Evolutionary conservation across 2,329 filamentous ascomycete genomes (phyloP), one percentile per base, ranked within the genome.

Genomic region (Beauveria australis): DNA sequence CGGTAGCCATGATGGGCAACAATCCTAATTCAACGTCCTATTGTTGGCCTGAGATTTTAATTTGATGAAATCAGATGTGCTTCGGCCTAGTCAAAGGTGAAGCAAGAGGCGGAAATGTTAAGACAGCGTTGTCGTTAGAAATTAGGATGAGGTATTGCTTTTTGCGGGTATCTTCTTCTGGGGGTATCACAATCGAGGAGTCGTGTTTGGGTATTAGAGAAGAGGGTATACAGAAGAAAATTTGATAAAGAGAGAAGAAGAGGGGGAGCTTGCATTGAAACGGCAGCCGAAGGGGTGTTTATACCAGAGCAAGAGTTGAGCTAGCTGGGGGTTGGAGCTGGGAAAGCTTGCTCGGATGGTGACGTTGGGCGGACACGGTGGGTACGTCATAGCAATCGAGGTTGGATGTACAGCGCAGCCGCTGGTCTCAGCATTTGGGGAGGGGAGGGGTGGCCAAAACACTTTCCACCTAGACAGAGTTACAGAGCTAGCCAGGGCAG

Each of bases 1-100:
- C 68, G 56, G 75, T 19, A 53, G 59, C 52, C 60, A 62, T 62
- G 52, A 41, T 53, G 58, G 41, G 19, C 41, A 28, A 24, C 68
- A 67, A 37, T 28, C 46, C 26, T 19, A 9, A 14, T 24, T 53
- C 22, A 12, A 19, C 1, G 28, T 28, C 9, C 41, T 30, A 48
- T 43, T 19, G 12, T 4, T 53, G 49, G 19, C 33, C 14, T 48
- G 26, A 1, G 18, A 44, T 49, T n/a, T 43, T n/a, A 8, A 7
- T 24, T 53, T 44, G 41, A 19, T 19, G 51, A 53, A 8, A 53
- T 59, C 47, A 43, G 24, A 54, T 54, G 22, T 54, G 22, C 26
- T 55, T 59, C 37, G 26, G 24, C 49, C 43, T 62, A 53, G 47
- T 61, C 52, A 60, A 59, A 60, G 46, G 37, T 41, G 37, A 41